phyloP scores from a whole-genome alignment of 1,139 yeast species.

The Yamadazyma sp. region DNA sequence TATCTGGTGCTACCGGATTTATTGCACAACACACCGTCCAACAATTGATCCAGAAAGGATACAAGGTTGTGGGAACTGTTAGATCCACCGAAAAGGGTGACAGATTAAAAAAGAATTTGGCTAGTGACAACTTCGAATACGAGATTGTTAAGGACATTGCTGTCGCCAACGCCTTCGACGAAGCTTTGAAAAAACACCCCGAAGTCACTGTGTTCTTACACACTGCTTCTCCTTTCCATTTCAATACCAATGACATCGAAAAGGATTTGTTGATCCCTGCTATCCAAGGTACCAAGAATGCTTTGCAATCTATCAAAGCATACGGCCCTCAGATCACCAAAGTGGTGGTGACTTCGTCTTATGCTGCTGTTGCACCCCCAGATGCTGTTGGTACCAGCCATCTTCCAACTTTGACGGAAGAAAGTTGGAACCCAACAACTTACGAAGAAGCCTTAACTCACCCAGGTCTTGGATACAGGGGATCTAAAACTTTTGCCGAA shows the following conservation, averaged over 20 bases:
- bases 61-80: constrained; percentile 58
- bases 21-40: constrained; percentile 35
- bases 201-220: constrained; percentile 56
- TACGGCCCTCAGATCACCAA: constrained; percentile 24
- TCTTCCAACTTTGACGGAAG: constrained; percentile 21
- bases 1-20: constrained; percentile 39
- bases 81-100: constrained; percentile 55
- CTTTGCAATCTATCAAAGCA: constrained; percentile 21
- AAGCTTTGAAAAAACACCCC: constrained; percentile 45
- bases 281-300: constrained; percentile 23
- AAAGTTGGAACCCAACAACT: constrained; percentile 38
- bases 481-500: constrained; percentile 33
- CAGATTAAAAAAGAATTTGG: constrained; percentile 31
- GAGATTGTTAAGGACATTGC: constrained; percentile 54
- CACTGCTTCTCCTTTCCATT: constrained; percentile 32
- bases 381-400: constrained; percentile 1
- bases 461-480: constrained; percentile 27
- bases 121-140: constrained; percentile 32
- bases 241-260: constrained; percentile 16
- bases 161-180: constrained; percentile 51
- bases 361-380: constrained; percentile 15
- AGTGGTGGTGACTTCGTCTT: constrained; percentile 29
- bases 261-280: constrained; percentile 21
- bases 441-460: constrained; percentile 29
- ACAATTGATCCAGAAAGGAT: constrained; percentile 34